Evolutionary conservation across 306 rosid species (phyloP).

Genomic region (Mucuna pruriens): DNA sequence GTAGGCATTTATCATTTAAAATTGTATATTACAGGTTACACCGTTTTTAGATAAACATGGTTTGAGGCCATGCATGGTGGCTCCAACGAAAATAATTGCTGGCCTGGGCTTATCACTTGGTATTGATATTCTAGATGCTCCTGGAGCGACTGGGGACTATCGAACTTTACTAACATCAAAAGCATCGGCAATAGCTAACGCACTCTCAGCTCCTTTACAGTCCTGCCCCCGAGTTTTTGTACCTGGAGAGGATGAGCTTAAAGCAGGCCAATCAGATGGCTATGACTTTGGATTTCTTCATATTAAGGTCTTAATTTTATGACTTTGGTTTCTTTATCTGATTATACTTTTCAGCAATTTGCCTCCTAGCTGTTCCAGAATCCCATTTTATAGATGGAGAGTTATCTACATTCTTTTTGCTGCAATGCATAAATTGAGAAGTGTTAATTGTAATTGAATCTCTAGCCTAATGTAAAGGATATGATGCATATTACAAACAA

Average conservation of each 20-base stretch:
- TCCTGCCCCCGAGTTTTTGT: conserved; percentile 77
- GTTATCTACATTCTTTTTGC: neutral
- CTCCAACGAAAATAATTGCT: conserved; percentile 97
- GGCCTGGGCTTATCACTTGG: conserved; percentile 94
- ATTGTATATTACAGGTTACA: conserved; percentile 66
- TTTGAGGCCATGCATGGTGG: conserved; percentile 93
- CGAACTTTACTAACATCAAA: conserved; percentile 86
- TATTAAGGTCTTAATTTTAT: conserved; percentile 65
- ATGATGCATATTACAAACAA: conserved; percentile 17
- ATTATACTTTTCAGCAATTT: conserved; percentile 27
- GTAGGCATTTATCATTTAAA: conserved; percentile 1
- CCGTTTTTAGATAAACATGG: conserved; percentile 78
- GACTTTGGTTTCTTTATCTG: neutral
- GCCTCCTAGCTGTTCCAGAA: conserved; percentile 5
- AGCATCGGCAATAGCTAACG: conserved; percentile 84
- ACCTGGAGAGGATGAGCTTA: conserved; percentile 85
- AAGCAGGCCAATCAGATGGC: conserved; percentile 87
- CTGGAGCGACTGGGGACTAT: conserved; percentile 97
- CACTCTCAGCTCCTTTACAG: conserved; percentile 82
- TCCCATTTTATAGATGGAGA: conserved; percentile 1
- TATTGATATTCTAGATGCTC: conserved; percentile 94
- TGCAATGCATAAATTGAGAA: neutral
- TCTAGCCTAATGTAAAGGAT: neutral
- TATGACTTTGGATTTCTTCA: conserved; percentile 98
- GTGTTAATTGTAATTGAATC: neutral